Base-by-base conservation (phyloP, 805 yeast species). In the Barnettozyma californica region DNA sequence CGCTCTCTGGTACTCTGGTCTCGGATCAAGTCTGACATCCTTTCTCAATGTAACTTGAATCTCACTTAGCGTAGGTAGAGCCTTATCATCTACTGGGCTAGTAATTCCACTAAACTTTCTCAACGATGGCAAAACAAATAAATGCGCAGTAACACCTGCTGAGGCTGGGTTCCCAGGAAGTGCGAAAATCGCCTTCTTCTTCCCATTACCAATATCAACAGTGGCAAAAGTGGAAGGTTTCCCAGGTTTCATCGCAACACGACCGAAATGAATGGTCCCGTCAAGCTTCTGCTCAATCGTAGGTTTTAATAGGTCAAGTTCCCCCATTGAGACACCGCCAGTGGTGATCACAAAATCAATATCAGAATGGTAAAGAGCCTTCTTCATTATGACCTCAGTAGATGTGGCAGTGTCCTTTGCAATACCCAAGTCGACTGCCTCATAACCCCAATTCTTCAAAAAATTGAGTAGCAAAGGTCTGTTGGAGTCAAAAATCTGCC, bases 281-380 rank as follows among this genome's bases (percentile, higher is more conserved):
- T 64, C 62, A 16, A 77, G 53, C 10, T 50, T 51, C 33, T 69
- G 57, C 49, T 74, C 76, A 21, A 77, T 73, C 0, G 71, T 65
- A 0, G 81, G 81, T 48, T 77, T 77, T 37, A 77, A 56, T 14
- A 76, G 61, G 56, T 77, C 83, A 31, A 69, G 51, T 55, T 77
- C 83, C 2, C 83, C 83, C 83, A 77, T 77, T 1, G 83, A 77
- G 2, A 77, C 83, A 21, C 83, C 83, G 2, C 83, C 83, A 1
- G 78, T 71, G 2, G 82, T 76, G 34, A 77, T 65, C 34, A 77
- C 53, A 34, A 69, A 69, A 48, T 77, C 81, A 13, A 71, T 59
- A 10, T 56, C 53, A 5, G 52, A 31, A 2, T 49, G 37, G 5
- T 53, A 49, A 21, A 73, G 59, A 0, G 54, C 55, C 9, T 41